Evolutionary conservation across 2,329 filamentous ascomycete genomes (phyloP).

Genomic region (Fusarium veterinarium): DNA sequence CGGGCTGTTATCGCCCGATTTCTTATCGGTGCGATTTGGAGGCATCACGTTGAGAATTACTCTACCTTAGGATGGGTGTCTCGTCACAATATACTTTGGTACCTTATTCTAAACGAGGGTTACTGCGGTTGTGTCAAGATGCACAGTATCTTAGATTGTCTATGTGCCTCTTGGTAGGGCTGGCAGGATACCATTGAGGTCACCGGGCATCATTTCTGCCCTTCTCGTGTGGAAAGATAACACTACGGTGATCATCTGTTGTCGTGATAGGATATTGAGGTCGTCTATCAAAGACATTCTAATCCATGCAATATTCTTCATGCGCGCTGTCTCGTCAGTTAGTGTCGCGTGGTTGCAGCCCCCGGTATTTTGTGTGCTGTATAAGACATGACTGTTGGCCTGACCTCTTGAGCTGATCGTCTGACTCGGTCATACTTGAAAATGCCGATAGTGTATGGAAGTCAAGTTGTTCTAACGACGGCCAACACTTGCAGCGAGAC

Average conservation of each 20-base stretch:
- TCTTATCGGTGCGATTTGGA: conserved; percentile 18
- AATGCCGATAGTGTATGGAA: background rate
- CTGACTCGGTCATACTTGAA: conserved; percentile 27
- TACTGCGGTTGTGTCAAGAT: conserved; percentile 1
- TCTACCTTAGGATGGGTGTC: background rate
- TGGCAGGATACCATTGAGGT: conserved; percentile 7
- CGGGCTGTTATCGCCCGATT: conserved; percentile 21
- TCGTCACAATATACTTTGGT: background rate
- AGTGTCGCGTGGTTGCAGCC: conserved; percentile 17
- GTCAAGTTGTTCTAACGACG: background rate
- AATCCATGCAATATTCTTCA: background rate
- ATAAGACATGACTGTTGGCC: conserved; percentile 16
- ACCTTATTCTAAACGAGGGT: background rate
- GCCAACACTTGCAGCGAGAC: background rate
- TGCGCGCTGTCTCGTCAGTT: background rate
- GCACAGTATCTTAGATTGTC: background rate
- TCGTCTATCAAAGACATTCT: conserved; percentile 3
- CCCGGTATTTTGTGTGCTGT: background rate
- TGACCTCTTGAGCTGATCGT: conserved; percentile 13
- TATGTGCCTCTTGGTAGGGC: conserved; percentile 10
- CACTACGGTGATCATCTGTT: conserved; percentile 20
- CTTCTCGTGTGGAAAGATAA: background rate
- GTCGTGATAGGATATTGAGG: background rate
- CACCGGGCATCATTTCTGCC: conserved; percentile 10
- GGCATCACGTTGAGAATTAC: background rate